Conservation (phyloP, 768 basidiomycete genomes). For the Boletus subparvulus region DNA sequence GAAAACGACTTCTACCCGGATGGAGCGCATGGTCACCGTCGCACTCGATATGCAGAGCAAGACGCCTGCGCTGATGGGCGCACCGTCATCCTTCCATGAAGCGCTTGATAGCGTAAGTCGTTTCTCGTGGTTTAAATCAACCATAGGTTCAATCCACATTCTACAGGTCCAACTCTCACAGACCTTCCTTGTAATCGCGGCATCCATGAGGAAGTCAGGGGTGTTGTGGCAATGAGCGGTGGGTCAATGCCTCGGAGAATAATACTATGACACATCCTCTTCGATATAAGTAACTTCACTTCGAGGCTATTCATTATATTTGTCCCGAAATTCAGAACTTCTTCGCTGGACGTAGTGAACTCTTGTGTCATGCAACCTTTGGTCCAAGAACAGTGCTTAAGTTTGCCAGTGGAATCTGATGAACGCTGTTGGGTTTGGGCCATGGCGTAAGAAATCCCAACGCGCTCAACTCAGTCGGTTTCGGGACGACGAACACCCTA, state of each 20-base stretch:
- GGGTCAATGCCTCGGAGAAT: neutral
- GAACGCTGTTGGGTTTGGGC: too few relatives aligned
- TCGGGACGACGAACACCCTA: too few relatives aligned
- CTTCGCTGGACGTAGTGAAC: too few relatives aligned
- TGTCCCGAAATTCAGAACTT: too few relatives aligned
- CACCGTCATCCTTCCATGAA: conserved; percentile 46
- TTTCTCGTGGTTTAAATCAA: neutral
- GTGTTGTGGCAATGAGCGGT: conserved; percentile 37
- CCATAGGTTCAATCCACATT: neutral
- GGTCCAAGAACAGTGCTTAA: too few relatives aligned
- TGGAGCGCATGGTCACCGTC: conserved; percentile 48
- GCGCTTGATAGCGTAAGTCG: conserved; percentile 49
- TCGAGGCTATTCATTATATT: too few relatives aligned
- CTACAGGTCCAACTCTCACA: conserved; percentile 49
- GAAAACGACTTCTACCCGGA: conserved; percentile 13
- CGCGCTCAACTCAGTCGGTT: too few relatives aligned
- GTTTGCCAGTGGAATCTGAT: too few relatives aligned
- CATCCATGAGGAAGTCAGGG: conserved; percentile 53
- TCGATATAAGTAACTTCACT: too few relatives aligned
- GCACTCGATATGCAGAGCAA: conserved; percentile 46
- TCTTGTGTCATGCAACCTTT: too few relatives aligned
- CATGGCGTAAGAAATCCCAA: too few relatives aligned
- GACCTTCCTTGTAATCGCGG: conserved; percentile 56
- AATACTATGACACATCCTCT: neutral
- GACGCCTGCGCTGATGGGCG: conserved; percentile 25